Evolutionary conservation across 768 basidiomycete species (phyloP), one percentile per base, ranked within the genome.

Genomic region (Termitomyces sp.): DNA sequence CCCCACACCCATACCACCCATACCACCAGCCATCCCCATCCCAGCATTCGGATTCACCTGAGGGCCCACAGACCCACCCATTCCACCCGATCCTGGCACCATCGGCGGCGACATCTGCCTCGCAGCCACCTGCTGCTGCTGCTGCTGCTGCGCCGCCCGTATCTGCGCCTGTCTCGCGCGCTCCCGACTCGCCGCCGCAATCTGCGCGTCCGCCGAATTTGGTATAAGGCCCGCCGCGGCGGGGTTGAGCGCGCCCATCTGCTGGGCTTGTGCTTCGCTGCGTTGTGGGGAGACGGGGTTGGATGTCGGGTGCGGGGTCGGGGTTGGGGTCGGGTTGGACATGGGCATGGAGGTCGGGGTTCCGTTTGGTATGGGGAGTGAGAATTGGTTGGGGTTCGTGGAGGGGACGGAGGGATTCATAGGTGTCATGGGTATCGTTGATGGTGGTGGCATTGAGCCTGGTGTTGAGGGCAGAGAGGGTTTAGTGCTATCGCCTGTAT

Each of bases 401-500:
- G 8, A 33, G 27, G n/a, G 30, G 30, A 7, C 30, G 30, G 7
- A 22, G 2, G 42, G 20, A 20, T 16, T 48, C 34, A 49, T 58
- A 22, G 58, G 57, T 0, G 53, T 52, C 32, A 36, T 55, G 5
- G 44, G 46, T 34, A 72, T 71, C 61, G 73, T 71, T 33, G 74
- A 65, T 22, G 76, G 68, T 2, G 76, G 77, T 0, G 80, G 76
- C 1, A 55, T 46, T 2, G 55, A 56, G 13, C 20, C 34, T 10
- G 45, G 13, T 4, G 30, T 30, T 2, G 45, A 27, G 4, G 43
- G 14, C 6, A 53, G 27, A 7, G 66, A 40, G 9, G 66, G 52
- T n/a, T 61, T 59, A 64, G 84, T 86, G 42, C 71, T 72, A 61
- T 90, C 88, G 34, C 89, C 89, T 0, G 84, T 84, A 64, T 91